These are phyloP conservation scores for Plasmodium gonderi DNA, from an alignment of 169 alveolate genomes.

Conservation along the genomic window DNA sequence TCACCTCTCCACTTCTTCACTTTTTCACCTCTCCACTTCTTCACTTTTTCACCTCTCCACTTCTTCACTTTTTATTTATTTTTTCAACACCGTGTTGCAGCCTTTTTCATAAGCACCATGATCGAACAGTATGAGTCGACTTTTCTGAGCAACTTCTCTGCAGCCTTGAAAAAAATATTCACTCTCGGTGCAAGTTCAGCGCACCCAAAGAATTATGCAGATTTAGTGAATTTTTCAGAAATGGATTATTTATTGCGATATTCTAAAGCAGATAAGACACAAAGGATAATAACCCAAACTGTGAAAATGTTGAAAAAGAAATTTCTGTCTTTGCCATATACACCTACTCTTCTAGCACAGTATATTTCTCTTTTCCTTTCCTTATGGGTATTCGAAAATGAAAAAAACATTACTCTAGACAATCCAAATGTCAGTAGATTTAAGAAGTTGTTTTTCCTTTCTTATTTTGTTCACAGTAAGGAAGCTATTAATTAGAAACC, in stretches of 20 bases:
- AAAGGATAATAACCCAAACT: constrained; percentile 33
- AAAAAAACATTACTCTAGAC: neutral
- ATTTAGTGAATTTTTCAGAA: constrained; percentile 29
- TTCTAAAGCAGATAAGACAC: constrained; percentile 7
- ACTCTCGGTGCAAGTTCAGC: constrained; percentile 31
- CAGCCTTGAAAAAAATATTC: constrained; percentile 24
- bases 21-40: neutral
- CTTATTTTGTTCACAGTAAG: constrained; percentile 57
- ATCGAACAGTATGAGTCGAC: constrained; percentile 63
- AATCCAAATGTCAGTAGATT: constrained; percentile 34
- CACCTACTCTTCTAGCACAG: constrained; percentile 59
- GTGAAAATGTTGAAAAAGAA: constrained; percentile 33
- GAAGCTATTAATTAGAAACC: neutral
- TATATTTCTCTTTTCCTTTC: constrained; percentile 38
- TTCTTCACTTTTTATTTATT: too few species aligned
- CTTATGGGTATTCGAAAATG: constrained; percentile 60
- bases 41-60: neutral
- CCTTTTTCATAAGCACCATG: constrained; percentile 53
- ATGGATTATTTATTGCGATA: constrained; percentile 16
- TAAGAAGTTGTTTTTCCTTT: constrained; percentile 32
- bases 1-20: neutral
- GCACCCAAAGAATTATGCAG: constrained; percentile 30
- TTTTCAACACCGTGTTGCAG: neutral
- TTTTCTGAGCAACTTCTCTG: constrained; percentile 28
- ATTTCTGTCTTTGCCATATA: constrained; percentile 13